phyloP scores from a whole-genome alignment of 768 basidiomycete species.

The Mycena chlorophos region DNA sequence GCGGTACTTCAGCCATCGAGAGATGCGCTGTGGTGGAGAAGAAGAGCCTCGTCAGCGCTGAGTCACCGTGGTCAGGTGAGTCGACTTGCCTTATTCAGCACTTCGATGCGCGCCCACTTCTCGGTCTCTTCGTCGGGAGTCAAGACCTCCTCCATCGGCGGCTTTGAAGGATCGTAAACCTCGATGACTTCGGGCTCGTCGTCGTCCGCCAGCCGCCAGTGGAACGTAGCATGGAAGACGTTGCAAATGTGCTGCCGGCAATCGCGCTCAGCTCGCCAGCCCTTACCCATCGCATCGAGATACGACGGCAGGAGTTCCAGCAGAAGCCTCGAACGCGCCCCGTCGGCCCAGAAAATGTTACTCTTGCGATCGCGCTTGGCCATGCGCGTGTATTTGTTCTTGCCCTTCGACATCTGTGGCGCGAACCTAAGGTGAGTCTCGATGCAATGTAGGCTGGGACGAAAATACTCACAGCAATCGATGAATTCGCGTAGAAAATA shows the following conservation, averaged over 20 bases:
- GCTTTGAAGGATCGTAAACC: conserved; percentile 1
- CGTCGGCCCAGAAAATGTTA: conserved; percentile 4
- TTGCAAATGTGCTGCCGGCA: conserved; percentile 1
- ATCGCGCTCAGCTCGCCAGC: not conserved
- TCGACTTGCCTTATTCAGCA: conserved; percentile 1
- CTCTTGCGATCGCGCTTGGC: conserved; percentile 3
- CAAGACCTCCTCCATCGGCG: conserved; percentile 1
- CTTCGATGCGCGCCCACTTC: conserved; percentile 1
- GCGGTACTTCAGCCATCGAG: conserved; percentile 1
- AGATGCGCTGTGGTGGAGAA: not conserved
- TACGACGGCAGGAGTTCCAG: not conserved
- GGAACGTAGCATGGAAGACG: not conserved
- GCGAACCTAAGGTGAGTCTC: no score
- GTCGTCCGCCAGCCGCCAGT: not conserved
- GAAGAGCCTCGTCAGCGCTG: not conserved
- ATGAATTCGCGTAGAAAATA: no score
- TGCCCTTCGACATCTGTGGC: no score
- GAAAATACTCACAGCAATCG: no score
- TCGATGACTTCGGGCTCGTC: conserved; percentile 2
- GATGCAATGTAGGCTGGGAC: no score
- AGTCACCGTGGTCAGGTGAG: not conserved
- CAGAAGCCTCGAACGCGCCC: not conserved
- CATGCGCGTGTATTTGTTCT: not conserved
- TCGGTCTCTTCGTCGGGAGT: not conserved
- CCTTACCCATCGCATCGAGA: not conserved